Conservation (phyloP, 2,329 filamentous ascomycete species). For the Neoascochyta sp. region DNA sequence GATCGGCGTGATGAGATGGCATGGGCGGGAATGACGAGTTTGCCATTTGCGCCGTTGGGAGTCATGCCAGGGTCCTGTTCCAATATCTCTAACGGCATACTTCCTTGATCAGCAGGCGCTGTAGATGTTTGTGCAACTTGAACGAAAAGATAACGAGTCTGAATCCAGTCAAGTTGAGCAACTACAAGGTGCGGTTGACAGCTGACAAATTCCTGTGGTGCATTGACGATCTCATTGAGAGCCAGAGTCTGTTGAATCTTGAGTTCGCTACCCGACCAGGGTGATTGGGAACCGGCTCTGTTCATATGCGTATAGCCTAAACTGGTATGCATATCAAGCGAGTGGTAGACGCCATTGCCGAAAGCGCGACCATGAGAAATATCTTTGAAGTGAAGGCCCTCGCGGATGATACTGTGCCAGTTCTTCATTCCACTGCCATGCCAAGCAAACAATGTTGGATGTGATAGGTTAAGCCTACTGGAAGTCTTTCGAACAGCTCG, state of each 20-base stretch:
- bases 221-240: constrained; percentile 82
- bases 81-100: constrained; percentile 23
- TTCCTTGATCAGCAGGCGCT: constrained; percentile 6
- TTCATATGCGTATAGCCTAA: constrained; percentile 44
- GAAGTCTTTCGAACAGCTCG: constrained; percentile 54
- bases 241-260: constrained; percentile 60
- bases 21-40: constrained; percentile 52
- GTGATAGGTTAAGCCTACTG: constrained; percentile 39
- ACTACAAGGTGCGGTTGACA: constrained; percentile 65
- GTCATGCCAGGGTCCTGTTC: constrained; percentile 43
- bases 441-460: constrained; percentile 79
- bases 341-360: constrained; percentile 82
- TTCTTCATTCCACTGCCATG: constrained; percentile 74
- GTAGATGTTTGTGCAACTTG: constrained; percentile 9
- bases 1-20: constrained; percentile 47
- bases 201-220: constrained; percentile 58
- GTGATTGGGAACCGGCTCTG: constrained; percentile 4
- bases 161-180: constrained; percentile 76
- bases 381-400: constrained; percentile 70
- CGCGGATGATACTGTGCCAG: constrained; percentile 87
- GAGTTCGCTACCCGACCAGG: constrained; percentile 67
- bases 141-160: constrained; percentile 80
- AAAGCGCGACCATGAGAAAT: constrained; percentile 62
- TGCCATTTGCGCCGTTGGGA: constrained; percentile 41
- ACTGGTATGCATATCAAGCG: constrained; percentile 57